These are phyloP conservation scores for Entomortierella chlamydospora DNA, from an alignment of 192 early-diverging fungal genomes.

Conservation along the genomic window DNA sequence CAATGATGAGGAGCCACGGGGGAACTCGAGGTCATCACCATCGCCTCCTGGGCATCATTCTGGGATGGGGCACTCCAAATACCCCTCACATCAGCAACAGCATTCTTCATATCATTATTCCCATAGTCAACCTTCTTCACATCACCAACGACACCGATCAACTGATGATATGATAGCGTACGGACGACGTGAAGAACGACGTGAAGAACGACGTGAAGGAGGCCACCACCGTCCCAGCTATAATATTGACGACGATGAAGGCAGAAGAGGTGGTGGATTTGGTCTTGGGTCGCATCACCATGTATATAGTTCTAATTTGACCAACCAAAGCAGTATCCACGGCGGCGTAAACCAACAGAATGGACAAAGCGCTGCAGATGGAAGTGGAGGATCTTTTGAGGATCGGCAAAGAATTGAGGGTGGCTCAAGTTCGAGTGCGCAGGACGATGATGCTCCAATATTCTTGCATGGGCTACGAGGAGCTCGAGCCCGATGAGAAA, in stretches of 20 bases:
- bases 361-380: not conserved
- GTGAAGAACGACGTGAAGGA: not conserved
- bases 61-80: not conserved
- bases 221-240: conserved; percentile 7
- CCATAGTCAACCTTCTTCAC: conserved; percentile 2
- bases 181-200: conserved; percentile 5
- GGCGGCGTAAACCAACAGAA: not conserved
- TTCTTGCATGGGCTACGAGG: conserved; percentile 41
- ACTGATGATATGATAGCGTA: conserved; percentile 16
- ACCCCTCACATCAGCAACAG: not conserved
- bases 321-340: not conserved
- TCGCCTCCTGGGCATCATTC: conserved; percentile 1
- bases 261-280: conserved; percentile 2
- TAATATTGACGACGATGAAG: conserved; percentile 4
- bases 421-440: not conserved
- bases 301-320: conserved; percentile 30
- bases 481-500: conserved; percentile 27
- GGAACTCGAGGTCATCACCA: not conserved
- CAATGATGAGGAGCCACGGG: conserved; percentile 15
- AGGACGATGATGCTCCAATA: conserved; percentile 29
- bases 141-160: conserved; percentile 27
- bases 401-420: conserved; percentile 18
- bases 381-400: not conserved
- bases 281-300: conserved; percentile 2
- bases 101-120: not conserved